These are phyloP conservation scores for Fusarium pininemorale DNA, from an alignment of 2,329 filamentous ascomycete genomes.

Conservation along the genomic window DNA sequence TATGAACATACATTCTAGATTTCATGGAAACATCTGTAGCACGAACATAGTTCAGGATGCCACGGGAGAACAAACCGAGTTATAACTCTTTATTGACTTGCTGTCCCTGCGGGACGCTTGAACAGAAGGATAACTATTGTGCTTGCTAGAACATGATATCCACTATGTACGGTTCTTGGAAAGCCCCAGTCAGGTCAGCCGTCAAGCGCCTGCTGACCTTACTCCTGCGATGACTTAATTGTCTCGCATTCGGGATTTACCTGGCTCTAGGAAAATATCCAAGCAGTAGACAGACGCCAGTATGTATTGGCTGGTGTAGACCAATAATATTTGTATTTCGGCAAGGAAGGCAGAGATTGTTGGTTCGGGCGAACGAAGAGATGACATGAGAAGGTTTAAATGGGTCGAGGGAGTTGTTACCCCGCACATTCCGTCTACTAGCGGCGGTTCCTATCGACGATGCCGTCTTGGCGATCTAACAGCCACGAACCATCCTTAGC, in stretches of 20 bases:
- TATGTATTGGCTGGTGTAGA: too few species aligned
- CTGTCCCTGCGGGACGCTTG: accelerated
- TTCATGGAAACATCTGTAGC: accelerated
- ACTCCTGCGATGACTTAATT: too few species aligned
- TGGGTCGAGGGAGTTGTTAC: too few species aligned
- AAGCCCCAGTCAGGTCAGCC: accelerated
- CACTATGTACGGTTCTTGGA: accelerated
- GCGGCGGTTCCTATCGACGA: not conserved
- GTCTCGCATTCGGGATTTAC: too few species aligned
- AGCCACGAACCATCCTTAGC: too few species aligned
- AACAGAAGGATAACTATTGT: accelerated
- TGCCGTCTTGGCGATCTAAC: not conserved
- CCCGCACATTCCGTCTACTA: not conserved
- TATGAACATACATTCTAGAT: accelerated
- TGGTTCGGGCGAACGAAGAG: too few species aligned
- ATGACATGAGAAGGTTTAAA: too few species aligned
- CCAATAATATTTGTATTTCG: accelerated
- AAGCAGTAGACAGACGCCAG: accelerated
- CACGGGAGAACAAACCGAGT: not conserved
- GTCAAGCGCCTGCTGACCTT: accelerated
- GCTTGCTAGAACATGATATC: accelerated
- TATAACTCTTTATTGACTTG: accelerated
- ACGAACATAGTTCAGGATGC: accelerated
- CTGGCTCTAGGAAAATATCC: accelerated
- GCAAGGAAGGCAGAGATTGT: too few species aligned